Conservation (phyloP, 1,139 yeast genomes). For the Nadsonia commutata region DNA sequence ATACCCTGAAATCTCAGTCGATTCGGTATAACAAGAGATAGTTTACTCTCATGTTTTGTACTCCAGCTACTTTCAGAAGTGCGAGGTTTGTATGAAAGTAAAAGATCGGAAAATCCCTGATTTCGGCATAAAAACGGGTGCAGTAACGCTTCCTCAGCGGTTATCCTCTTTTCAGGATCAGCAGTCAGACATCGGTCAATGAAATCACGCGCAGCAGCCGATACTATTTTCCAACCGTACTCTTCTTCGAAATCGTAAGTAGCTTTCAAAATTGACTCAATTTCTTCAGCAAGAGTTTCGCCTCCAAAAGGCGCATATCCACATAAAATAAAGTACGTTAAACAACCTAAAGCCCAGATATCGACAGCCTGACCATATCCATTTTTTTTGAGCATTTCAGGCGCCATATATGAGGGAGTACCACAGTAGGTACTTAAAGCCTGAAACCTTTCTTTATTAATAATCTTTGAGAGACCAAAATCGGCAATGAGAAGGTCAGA, state of each 20-base stretch:
- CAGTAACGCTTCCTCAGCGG: constrained; percentile 31
- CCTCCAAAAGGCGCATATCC: constrained; percentile 76
- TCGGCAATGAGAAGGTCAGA: constrained; percentile 52
- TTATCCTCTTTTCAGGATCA: constrained; percentile 33
- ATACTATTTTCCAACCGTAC: constrained; percentile 44
- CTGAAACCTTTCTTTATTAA: constrained; percentile 31
- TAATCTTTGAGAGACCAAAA: constrained; percentile 47
- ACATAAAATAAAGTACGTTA: constrained; percentile 54
- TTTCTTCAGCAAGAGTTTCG: constrained; percentile 56
- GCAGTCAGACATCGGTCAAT: constrained; percentile 38
- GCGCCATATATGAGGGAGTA: constrained; percentile 65
- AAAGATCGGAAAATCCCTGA: no score
- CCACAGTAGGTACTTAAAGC: constrained; percentile 45
- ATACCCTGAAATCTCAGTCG: no score
- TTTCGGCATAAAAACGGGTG: constrained; percentile 49
- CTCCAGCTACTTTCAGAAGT: no score
- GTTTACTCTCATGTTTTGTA: no score
- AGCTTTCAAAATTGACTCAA: constrained; percentile 40
- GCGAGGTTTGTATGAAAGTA: no score
- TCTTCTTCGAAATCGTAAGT: constrained; percentile 49
- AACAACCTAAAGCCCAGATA: constrained; percentile 67
- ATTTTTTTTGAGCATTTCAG: constrained; percentile 39
- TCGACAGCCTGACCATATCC: constrained; percentile 53
- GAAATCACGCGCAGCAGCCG: constrained; percentile 43
- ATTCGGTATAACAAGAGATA: no score